Evolutionary conservation across 2,329 filamentous ascomycete species (phyloP), one percentile per base, ranked within the genome.

Genomic region (Epichloe sp.): DNA sequence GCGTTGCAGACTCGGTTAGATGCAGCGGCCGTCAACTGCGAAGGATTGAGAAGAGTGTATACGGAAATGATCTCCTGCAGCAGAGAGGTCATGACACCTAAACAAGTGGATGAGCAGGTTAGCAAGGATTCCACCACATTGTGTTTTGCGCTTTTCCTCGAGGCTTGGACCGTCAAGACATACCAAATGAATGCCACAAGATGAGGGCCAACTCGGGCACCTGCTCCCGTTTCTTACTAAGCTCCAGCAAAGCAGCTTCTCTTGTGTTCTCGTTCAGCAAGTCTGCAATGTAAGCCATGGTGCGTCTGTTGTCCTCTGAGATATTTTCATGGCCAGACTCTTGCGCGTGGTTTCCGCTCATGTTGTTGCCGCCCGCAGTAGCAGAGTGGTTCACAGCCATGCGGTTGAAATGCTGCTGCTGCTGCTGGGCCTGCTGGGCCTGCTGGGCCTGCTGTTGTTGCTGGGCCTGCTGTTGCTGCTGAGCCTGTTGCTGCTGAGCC

Each of bases 1-100:
- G 93, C 93, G 68, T 98, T 98, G 73, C 93, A 98, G 53, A 98
- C 93, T 57, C 93, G 78, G 72, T 98, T 98, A 3, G 88, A 95
- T 15, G 93, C 91, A n/a, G 93, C 90, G 3, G 93, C 93, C 7
- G 93, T 98, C 61, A 98, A 80, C 71, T 97, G 91, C 47, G 89
- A 96, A 5, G 93, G 93, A 67, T 95, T 98, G 60, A 98, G 80
- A 4, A 98, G 80, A 31, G 89, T 94, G 66, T 98, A 98, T 51
- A 98, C 93, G 11, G 91, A 96, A 64, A 98, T 98, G 65, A 98
- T 98, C 71, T 98, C 93, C 68, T 97, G 91, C 36, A 97, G 79
- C 23, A 98, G 76, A 50, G 89, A 95, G 44, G 93, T 96, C 93
- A 98, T 98, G 63, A 98, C 93, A 62, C 90, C 89, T 95, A 58